phyloP scores from a whole-genome alignment of 2,329 filamentous ascomycete species.

The Colletotrichum ledebouriae region DNA sequence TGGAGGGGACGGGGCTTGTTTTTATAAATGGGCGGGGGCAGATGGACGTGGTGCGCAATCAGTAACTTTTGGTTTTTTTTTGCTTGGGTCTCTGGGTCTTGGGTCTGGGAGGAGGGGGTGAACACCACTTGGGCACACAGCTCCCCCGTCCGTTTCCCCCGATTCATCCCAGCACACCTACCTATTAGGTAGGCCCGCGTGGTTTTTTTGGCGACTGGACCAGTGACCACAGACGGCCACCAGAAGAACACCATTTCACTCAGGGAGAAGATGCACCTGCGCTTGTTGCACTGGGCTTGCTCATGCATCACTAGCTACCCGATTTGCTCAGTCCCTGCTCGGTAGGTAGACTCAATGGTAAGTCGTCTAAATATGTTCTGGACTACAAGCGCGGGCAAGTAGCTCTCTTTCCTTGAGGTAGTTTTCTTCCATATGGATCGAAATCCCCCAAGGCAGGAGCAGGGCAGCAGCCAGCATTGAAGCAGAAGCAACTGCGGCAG shows the following conservation, averaged over 20 bases:
- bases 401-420: background rate
- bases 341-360: constrained; percentile 1
- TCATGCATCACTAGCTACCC: background rate
- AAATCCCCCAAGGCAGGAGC: background rate
- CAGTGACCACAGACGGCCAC: constrained; percentile 5
- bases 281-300: background rate
- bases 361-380: too few relatives aligned
- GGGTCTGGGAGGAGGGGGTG: background rate
- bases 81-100: constrained; percentile 10
- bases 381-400: constrained; percentile 1
- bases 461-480: constrained; percentile 4
- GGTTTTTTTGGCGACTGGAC: background rate
- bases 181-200: background rate
- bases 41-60: constrained; percentile 67
- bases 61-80: constrained; percentile 54
- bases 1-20: constrained; percentile 66
- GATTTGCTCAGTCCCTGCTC: constrained; percentile 1
- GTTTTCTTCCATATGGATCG: background rate
- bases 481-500: constrained; percentile 21
- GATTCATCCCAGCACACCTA: background rate
- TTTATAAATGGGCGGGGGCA: constrained; percentile 71
- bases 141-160: background rate
- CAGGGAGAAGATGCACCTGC: constrained; percentile 6
- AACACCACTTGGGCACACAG: constrained; percentile 11
- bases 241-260: background rate